Percentiles rank a stretch among this genome's conserved stretches.
phyloP scores from a whole-genome alignment of 768 basidiomycete species.

The Dacryopinax spathularia region DNA sequence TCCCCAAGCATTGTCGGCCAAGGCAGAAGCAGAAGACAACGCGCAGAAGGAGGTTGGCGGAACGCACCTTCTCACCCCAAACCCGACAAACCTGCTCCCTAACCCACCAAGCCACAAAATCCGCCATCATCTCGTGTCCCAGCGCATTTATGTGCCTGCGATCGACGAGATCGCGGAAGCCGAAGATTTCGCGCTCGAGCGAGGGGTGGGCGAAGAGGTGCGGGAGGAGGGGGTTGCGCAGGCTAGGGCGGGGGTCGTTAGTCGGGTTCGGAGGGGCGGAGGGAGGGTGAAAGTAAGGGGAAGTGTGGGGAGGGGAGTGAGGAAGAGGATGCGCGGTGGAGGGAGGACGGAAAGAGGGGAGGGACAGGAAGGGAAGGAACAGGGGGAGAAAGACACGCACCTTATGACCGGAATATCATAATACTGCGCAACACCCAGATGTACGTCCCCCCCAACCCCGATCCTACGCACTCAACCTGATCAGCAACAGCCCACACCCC shows the following conservation, averaged over 20 bases:
- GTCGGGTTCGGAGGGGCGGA: too few species aligned
- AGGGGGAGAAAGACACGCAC: not conserved
- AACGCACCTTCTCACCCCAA: not conserved
- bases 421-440: slow-evolving; percentile 1
- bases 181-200: not conserved
- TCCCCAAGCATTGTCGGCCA: too few species aligned
- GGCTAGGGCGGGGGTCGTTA: not conserved
- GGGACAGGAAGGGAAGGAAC: too few species aligned
- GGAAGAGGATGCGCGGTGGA: too few species aligned
- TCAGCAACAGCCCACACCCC: not conserved
- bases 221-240: slow-evolving; percentile 13
- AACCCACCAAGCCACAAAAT: slow-evolving; percentile 9
- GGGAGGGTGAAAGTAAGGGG: too few species aligned
- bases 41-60: not conserved
- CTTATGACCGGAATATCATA: slow-evolving; percentile 10
- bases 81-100: slow-evolving; percentile 7
- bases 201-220: slow-evolving; percentile 10
- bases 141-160: slow-evolving; percentile 1
- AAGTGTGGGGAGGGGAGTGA: too few species aligned
- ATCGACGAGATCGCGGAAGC: not conserved
- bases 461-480: not conserved
- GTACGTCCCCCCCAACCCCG: not conserved
- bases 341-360: too few species aligned
- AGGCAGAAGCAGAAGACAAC: too few species aligned
- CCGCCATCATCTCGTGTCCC: slow-evolving; percentile 4